A percentile compares a stretch with the other conserved stretches of the same genome.
Evolutionary conservation across 192 early-diverging fungal genomes (phyloP).

Genomic region (Podila verticillata): DNA sequence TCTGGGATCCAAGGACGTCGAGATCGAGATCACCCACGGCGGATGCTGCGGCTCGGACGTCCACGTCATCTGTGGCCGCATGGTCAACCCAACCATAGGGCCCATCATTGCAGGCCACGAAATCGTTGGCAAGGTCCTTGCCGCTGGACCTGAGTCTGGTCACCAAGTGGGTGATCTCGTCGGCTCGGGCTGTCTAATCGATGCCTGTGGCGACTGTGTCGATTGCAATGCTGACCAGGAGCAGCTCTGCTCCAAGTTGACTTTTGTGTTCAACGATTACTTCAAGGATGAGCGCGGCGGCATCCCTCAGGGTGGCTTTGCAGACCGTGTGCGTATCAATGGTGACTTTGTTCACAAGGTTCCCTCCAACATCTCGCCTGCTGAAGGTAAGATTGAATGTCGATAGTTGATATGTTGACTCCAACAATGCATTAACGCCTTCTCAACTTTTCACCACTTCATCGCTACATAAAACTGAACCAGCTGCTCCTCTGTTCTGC

Average conservation of each 20-base stretch:
- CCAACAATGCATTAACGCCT: no score
- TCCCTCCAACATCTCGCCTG: conserved; percentile 60
- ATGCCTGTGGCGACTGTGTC: conserved; percentile 62
- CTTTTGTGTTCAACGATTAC: conserved; percentile 64
- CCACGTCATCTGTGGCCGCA: conserved; percentile 71
- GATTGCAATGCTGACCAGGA: conserved; percentile 36
- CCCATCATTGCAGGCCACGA: conserved; percentile 59
- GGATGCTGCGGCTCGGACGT: conserved; percentile 83
- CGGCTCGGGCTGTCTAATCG: conserved; percentile 72
- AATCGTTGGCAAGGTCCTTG: conserved; percentile 55
- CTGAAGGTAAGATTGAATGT: conserved; percentile 63
- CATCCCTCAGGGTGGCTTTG: conserved; percentile 62
- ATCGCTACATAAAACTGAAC: not conserved
- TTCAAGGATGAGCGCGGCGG: conserved; percentile 69
- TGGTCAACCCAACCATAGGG: conserved; percentile 51
- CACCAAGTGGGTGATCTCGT: conserved; percentile 68
- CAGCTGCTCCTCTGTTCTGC: conserved; percentile 83
- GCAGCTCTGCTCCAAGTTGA: conserved; percentile 52
- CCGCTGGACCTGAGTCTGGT: conserved; percentile 43
- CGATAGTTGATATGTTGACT: no score
- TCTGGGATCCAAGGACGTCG: conserved; percentile 68
- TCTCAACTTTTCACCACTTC: no score
- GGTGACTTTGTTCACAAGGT: conserved; percentile 71
- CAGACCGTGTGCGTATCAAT: conserved; percentile 68
- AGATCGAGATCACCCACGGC: conserved; percentile 79